Conservation (phyloP, 2,329 filamentous ascomycete genomes). For the Fusarium foetens region DNA sequence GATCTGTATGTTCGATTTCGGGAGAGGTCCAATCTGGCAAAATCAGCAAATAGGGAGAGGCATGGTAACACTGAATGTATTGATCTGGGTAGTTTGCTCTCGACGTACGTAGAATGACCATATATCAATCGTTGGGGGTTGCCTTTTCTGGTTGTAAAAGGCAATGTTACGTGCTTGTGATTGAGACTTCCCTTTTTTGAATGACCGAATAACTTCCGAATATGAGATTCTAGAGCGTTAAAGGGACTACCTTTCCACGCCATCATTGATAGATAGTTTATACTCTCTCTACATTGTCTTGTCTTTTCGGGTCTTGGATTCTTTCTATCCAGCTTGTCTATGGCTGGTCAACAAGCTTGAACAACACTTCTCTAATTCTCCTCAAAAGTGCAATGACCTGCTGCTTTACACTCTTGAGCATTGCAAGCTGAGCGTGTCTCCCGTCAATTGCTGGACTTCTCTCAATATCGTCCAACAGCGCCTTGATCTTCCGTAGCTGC, state of each 20-base stretch:
- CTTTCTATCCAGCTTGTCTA: background rate
- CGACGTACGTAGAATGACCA: accelerated
- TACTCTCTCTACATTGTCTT: background rate
- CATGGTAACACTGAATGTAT: background rate
- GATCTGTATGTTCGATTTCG: background rate
- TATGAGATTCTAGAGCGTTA: background rate
- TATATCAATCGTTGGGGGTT: background rate
- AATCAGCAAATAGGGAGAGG: accelerated
- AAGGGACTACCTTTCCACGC: accelerated
- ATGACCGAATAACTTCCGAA: background rate
- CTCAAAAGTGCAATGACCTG: background rate
- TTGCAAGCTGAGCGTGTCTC: background rate
- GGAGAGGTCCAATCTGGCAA: background rate
- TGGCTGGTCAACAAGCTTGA: background rate
- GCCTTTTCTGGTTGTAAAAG: too few relatives aligned
- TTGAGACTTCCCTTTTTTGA: background rate
- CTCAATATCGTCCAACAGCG: background rate
- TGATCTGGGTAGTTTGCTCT: accelerated
- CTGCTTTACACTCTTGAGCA: background rate
- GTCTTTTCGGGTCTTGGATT: background rate
- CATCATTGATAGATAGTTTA: accelerated
- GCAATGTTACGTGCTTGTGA: accelerated
- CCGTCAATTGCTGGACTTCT: background rate
- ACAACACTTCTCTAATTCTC: background rate
- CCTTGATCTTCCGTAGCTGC: background rate